Percentiles rank a stretch among this genome's conserved stretches.
phyloP scores from a whole-genome alignment of 78 protist species.

The Anaeramoeba flamelloides region DNA sequence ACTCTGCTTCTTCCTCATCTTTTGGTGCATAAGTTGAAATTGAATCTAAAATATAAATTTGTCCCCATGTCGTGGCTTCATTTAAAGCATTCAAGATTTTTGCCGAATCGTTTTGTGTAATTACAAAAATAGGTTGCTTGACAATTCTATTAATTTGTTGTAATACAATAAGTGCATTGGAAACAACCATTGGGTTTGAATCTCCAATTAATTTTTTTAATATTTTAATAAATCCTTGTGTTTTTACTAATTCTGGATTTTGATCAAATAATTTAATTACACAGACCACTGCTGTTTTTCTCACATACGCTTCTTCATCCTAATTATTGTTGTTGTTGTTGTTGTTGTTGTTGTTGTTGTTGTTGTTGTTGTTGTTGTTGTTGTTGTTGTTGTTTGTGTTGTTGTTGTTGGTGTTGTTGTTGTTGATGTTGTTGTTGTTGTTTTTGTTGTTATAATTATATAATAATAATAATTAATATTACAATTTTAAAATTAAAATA shows the following conservation, averaged over 20 bases:
- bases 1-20: constrained; percentile 80
- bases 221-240: constrained; percentile 6
- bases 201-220: not conserved
- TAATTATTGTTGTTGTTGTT: too few relatives aligned
- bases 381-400: not conserved
- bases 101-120: not conserved
- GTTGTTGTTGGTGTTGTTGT: not conserved
- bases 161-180: not conserved
- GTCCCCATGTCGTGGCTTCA: constrained; percentile 64
- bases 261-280: constrained; percentile 1
- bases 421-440: too few relatives aligned
- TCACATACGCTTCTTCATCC: constrained; percentile 61
- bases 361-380: not conserved
- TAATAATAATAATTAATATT: too few relatives aligned
- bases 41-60: constrained; percentile 80
- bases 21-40: constrained; percentile 52
- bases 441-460: too few relatives aligned
- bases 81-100: not conserved
- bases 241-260: not conserved
- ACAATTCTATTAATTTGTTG: constrained; percentile 25
- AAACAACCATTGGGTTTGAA: constrained; percentile 1
- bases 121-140: constrained; percentile 3
- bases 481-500: too few relatives aligned
- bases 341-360: not conserved
- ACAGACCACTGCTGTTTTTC: constrained; percentile 6